These are phyloP conservation scores for Pichia paraexigua DNA, from an alignment of 805 yeast genomes.

Conservation along the genomic window DNA sequence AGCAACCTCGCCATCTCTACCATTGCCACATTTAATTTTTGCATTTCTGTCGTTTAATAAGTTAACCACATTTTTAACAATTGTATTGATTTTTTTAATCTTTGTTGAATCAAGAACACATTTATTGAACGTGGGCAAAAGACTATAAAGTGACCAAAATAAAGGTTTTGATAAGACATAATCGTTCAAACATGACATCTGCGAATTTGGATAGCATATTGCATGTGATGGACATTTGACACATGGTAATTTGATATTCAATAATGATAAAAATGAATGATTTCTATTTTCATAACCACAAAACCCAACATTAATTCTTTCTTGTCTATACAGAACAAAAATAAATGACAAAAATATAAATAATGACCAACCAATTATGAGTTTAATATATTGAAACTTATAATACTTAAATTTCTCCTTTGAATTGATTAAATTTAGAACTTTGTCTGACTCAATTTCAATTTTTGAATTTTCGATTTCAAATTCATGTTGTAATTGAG, in stretches of 20 bases:
- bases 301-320: conserved; percentile 58
- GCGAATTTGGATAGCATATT: conserved; percentile 56
- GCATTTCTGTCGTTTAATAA: conserved; percentile 69
- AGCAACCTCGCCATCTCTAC: conserved; percentile 27
- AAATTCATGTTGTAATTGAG: conserved; percentile 17
- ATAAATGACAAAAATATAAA: conserved; percentile 4
- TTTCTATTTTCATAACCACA: conserved; percentile 56
- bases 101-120: conserved; percentile 77
- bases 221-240: conserved; percentile 79
- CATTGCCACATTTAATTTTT: conserved; percentile 32
- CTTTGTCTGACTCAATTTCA: conserved; percentile 20
- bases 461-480: conserved; percentile 17
- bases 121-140: conserved; percentile 51
- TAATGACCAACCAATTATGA: neutral
- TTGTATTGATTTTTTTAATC: conserved; percentile 58
- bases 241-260: conserved; percentile 61
- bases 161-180: conserved; percentile 46
- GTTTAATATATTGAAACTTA: conserved; percentile 4
- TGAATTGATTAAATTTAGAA: conserved; percentile 9
- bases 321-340: conserved; percentile 38
- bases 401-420: neutral
- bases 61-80: conserved; percentile 58
- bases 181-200: conserved; percentile 67
- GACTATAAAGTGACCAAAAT: conserved; percentile 42
- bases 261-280: conserved; percentile 20